Percentiles rank a stretch among this genome's conserved stretches.
Conservation (phyloP, 768 basidiomycete species). For the Trametes elegans region DNA sequence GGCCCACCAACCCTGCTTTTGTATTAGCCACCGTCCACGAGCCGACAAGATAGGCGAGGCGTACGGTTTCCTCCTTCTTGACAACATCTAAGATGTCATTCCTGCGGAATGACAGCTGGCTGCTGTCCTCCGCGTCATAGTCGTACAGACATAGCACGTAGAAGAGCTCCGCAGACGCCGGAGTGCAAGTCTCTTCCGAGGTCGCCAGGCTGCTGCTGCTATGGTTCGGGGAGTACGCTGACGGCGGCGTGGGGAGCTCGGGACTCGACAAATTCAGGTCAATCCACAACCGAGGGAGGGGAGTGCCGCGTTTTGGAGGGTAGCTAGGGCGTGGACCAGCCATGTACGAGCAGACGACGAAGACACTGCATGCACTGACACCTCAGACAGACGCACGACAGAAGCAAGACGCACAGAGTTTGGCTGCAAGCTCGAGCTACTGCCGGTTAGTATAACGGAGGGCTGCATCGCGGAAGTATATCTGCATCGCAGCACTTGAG, state of each 20-base stretch:
- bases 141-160: slow-evolving; percentile 67
- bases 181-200: slow-evolving; percentile 12
- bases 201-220: slow-evolving; percentile 16
- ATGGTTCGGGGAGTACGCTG: slow-evolving; percentile 12
- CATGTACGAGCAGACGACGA: slow-evolving; percentile 1
- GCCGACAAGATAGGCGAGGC: background rate
- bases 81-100: slow-evolving; percentile 69
- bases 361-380: slow-evolving; percentile 6
- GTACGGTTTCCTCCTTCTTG: slow-evolving; percentile 55
- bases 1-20: slow-evolving; percentile 70
- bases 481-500: slow-evolving; percentile 3
- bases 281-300: slow-evolving; percentile 23
- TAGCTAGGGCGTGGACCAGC: slow-evolving; percentile 6
- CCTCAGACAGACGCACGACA: background rate
- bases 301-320: slow-evolving; percentile 12
- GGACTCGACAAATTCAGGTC: slow-evolving; percentile 17
- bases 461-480: slow-evolving; percentile 5
- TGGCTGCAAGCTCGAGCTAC: background rate
- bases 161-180: slow-evolving; percentile 33
- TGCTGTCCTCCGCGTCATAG: slow-evolving; percentile 59
- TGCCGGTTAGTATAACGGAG: background rate
- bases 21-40: background rate
- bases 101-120: slow-evolving; percentile 60
- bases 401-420: background rate
- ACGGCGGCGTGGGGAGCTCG: slow-evolving; percentile 15